phyloP scores from a whole-genome alignment of 176 grass and related monocot genomes.

The Rhynchospora tenuis region DNA sequence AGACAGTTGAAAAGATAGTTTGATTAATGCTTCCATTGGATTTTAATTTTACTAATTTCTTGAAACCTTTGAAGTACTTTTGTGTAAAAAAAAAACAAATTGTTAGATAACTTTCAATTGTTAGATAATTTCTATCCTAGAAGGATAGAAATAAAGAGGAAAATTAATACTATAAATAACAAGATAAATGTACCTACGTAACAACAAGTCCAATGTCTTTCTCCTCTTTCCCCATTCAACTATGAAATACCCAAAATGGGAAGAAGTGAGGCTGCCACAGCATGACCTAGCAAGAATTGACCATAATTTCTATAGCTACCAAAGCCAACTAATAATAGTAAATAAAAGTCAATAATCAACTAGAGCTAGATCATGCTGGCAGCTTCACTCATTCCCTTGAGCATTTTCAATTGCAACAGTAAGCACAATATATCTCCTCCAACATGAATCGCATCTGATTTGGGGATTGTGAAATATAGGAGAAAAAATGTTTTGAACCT shows the following conservation, averaged over 20 bases:
- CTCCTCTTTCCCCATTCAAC: neutral
- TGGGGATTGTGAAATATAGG: neutral
- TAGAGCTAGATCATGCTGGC: slow-evolving; percentile 76
- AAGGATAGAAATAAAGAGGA: neutral
- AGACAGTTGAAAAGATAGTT: neutral
- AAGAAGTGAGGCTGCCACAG: slow-evolving; percentile 62
- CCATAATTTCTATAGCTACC: neutral
- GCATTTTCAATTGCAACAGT: slow-evolving; percentile 29
- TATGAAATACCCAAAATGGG: neutral
- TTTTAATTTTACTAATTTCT: neutral
- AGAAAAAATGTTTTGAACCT: neutral
- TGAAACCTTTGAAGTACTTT: neutral
- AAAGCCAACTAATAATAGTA: neutral
- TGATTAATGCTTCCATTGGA: neutral
- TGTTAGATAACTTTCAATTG: neutral
- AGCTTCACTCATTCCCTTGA: slow-evolving; percentile 59
- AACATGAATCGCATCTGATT: neutral
- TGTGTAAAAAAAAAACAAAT: neutral
- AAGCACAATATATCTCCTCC: neutral
- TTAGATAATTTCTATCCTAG: too few relatives aligned
- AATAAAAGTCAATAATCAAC: neutral
- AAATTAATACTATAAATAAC: neutral
- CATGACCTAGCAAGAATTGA: slow-evolving; percentile 52
- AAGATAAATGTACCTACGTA: neutral
- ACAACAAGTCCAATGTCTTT: neutral